Evolutionary conservation across 345 rosid genomes (phyloP), one percentile per base, ranked within the genome.

Genomic region (Ailanthus altissimus): DNA sequence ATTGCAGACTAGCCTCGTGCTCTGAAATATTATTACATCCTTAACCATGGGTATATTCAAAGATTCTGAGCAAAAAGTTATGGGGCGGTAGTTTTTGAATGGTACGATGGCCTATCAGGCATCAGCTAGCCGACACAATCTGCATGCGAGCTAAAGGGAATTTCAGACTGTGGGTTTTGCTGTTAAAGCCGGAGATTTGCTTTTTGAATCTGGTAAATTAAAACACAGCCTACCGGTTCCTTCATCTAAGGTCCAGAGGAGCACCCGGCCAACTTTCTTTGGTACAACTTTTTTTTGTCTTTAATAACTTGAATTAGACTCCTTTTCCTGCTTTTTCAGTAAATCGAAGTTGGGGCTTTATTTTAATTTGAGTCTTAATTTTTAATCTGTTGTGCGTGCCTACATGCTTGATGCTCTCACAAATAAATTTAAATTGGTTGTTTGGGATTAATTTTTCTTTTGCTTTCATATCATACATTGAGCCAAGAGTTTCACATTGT

Each of bases 141-240:
- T 72, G 65, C 51, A 72, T 42, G 36, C 21, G 32, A 73, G 28
- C 46, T 60, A 69, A 70, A 79, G 71, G 43, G 82, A 67, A 47
- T 53, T 68, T 67, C 67, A 40, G 66, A 21, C 13, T 7, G 36
- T 16, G 47, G 49, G 14, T 14, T 68, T 23, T 43, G 6, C 59
- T n/a, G 61, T 8, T 58, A 58, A 57, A 73, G 66, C 42, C 40
- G 40, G 32, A 40, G 57, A 20, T 49, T 6, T 75, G 38, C 62
- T 63, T 64, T 56, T 53, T 43, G 16, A 54, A 67, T 66, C 16
- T 16, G 36, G 50, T 21, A 2, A 1, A 49, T n/a, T 20, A 45
- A 2, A 13, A n/a, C 16, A 64, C 25, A 20, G 40, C 64, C 49
- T 2, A 76, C 76, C 76, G 72, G 70, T 42, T 61, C 38, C 38